Base-by-base conservation (phyloP, 2,329 filamentous ascomycete genomes). In the Talaromyces sp. region DNA sequence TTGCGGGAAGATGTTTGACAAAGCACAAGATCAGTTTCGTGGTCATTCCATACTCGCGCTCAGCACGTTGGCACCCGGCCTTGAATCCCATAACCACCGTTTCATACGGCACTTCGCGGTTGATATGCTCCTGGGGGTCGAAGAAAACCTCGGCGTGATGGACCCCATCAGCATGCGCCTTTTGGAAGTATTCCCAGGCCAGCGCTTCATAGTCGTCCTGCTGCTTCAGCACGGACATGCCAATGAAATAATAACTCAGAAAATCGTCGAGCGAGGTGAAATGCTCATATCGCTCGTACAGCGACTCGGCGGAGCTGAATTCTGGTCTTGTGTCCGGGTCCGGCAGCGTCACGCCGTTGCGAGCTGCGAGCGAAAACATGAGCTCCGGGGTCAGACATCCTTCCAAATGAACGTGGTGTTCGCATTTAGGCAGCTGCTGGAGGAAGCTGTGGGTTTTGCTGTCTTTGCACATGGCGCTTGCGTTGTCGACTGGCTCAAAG, bases 321-420 rank as follows among this genome's bases (percentile, higher is more conserved):
- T 86, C 84, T 21, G 83, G 74, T 68, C 91, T 86, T 38, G 80
- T 76, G 35, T 70, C 68, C 1, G 79, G 75, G 4, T 73, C 63
- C 4, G 86, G 86, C 3, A 93, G 81, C 2, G 78, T 43, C 66
- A 92, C 83, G 58, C 78, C 78, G 80, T 93, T 91, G 68, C 84
- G 84, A 38, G 77, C 71, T 6, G 90, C 87, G 5, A 93, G 84
- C 31, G 79, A 69, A 77, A 92, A 93, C 63, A 92, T 84, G 43
- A 91, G 80, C 59, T 81, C 77, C 1, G 89, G 88, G 46, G 86
- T 86, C 41, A 93, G 81, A 13, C 88, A 87, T 59, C 90, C 90
- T 74, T 93, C 89, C 35, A 93, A 81, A 71, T 93, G 90, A 58
- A 93, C 83, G 75, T 93, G 90, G 70, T 92, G 89, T 73, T 93